Percentiles rank a stretch among this genome's conserved stretches.
Conservation (phyloP, 129 eudicot species). For the Ambrosia artemisiifolia region DNA sequence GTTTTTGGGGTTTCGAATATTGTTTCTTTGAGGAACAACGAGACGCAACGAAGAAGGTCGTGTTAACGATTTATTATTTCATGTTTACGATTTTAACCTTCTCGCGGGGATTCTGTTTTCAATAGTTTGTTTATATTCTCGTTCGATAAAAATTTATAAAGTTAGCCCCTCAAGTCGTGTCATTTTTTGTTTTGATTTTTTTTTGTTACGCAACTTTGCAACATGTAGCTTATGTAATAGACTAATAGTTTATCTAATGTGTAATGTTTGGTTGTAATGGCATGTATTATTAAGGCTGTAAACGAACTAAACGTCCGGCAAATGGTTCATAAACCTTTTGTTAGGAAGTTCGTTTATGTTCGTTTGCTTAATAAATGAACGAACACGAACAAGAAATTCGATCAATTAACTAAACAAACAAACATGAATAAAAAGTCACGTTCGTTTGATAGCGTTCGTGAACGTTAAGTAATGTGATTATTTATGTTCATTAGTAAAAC, state of each 20-base stretch:
- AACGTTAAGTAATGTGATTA: too few relatives aligned
- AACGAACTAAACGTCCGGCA: too few relatives aligned
- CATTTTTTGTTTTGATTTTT: background rate
- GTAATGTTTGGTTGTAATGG: background rate
- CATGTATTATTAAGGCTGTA: too few relatives aligned
- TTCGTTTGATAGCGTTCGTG: too few relatives aligned
- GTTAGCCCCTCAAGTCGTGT: background rate
- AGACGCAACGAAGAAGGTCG: slow-evolving; percentile 23
- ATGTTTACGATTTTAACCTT: slow-evolving; percentile 22
- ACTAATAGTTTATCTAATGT: background rate
- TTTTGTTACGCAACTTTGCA: too few relatives aligned
- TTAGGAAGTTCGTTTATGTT: too few relatives aligned
- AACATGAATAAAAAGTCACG: too few relatives aligned
- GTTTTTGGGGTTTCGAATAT: slow-evolving; percentile 17
- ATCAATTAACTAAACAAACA: too few relatives aligned
- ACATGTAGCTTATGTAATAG: background rate
- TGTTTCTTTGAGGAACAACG: slow-evolving; percentile 10
- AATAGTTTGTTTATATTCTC: background rate
- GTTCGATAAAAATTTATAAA: background rate
- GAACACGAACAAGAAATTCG: too few relatives aligned
- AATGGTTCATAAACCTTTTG: too few relatives aligned
- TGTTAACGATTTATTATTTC: slow-evolving; percentile 26
- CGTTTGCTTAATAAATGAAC: too few relatives aligned
- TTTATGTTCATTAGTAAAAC: too few relatives aligned
- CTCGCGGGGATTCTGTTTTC: slow-evolving; percentile 26